phyloP scores from a whole-genome alignment of 768 basidiomycete species.

The Termitomyces sp. region DNA sequence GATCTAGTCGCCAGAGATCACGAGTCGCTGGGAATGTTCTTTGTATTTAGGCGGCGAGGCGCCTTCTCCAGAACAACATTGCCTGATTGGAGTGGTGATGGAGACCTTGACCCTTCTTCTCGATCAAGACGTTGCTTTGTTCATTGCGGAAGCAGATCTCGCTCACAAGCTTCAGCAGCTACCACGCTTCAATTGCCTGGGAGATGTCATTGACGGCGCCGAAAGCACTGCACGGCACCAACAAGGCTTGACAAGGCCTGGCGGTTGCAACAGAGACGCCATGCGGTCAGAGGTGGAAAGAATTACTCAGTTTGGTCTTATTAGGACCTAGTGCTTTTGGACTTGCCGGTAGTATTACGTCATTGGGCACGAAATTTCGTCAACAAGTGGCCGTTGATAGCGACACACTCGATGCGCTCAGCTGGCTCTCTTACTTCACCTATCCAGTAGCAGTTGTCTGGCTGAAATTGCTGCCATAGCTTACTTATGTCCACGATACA shows the following conservation, averaged over 20 bases:
- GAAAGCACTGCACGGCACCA: background rate
- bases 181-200: background rate
- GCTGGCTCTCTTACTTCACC: background rate
- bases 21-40: background rate
- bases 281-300: background rate
- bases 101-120: conserved; percentile 5
- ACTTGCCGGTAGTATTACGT: conserved; percentile 7
- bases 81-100: background rate
- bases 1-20: background rate
- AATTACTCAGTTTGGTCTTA: background rate
- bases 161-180: too few species aligned
- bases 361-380: conserved; percentile 3
- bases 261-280: background rate
- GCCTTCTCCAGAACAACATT: background rate
- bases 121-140: conserved; percentile 10
- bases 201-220: background rate
- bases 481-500: conserved; percentile 1
- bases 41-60: conserved; percentile 6
- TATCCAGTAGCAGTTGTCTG: background rate
- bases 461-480: background rate
- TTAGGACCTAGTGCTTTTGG: background rate
- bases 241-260: background rate
- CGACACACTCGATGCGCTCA: conserved; percentile 3
- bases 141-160: background rate
- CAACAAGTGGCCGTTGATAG: background rate